A percentile compares a stretch with the other conserved stretches of the same genome.
These are phyloP conservation scores for Limonium bicolor DNA, from an alignment of 148 eudicot genomes.

Conservation along the genomic window DNA sequence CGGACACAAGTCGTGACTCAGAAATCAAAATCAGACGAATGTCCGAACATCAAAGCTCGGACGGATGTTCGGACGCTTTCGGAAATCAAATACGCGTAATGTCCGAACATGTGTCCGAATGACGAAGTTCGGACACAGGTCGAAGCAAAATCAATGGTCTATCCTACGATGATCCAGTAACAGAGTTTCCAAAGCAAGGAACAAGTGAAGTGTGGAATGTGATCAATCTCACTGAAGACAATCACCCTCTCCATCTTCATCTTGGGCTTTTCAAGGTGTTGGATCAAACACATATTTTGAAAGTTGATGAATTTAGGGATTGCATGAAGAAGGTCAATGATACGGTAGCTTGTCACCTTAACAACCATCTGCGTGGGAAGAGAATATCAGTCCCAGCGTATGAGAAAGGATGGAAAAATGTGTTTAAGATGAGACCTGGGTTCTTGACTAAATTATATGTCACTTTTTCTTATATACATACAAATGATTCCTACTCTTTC, in stretches of 20 bases:
- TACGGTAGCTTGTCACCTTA: conserved; percentile 31
- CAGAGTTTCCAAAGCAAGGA: conserved; percentile 61
- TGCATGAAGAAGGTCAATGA: conserved; percentile 43
- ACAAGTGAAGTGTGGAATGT: conserved; percentile 58
- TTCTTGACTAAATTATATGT: conserved; percentile 37
- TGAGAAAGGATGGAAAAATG: conserved; percentile 83
- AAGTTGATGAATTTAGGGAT: conserved; percentile 25
- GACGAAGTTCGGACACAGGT: too few relatives aligned
- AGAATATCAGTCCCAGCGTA: conserved; percentile 19
- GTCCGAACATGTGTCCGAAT: too few relatives aligned
- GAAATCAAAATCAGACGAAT: too few relatives aligned
- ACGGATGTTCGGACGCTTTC: too few relatives aligned
- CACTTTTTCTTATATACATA: conserved; percentile 51
- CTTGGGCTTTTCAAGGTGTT: conserved; percentile 36
- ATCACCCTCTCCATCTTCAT: too few relatives aligned
- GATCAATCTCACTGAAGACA: conserved; percentile 71
- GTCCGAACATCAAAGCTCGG: too few relatives aligned
- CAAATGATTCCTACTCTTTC: conserved; percentile 39
- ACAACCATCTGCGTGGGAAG: conserved; percentile 27
- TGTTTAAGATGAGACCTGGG: conserved; percentile 70
- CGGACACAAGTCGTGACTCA: too few relatives aligned
- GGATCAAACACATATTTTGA: conserved; percentile 35
- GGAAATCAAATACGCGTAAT: too few relatives aligned
- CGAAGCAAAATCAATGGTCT: conserved; percentile 53
- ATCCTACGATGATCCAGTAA: conserved; percentile 43